Percentiles rank a stretch among this genome's conserved stretches.
Conservation (phyloP, 2,329 filamentous ascomycete species). For the Raffaelea deltoideospora region DNA sequence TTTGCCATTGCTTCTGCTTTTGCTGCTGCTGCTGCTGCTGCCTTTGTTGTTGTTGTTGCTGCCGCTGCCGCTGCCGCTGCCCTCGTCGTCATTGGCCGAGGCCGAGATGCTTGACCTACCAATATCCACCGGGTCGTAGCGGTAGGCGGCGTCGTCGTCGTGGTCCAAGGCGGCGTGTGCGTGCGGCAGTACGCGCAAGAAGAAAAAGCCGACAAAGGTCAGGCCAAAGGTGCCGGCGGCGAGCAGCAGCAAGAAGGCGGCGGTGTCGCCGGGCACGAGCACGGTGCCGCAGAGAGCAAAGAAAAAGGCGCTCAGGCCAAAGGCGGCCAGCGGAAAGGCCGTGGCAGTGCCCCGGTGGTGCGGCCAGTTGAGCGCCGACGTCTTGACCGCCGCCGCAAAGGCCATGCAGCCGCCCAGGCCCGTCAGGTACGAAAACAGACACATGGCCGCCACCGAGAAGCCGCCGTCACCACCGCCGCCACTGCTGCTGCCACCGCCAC, state of each 20-base stretch:
- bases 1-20: background rate
- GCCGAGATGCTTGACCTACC: conserved; percentile 26
- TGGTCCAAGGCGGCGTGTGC: conserved; percentile 27
- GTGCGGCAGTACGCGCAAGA: conserved; percentile 59
- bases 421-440: conserved; percentile 72
- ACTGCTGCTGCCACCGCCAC: no score
- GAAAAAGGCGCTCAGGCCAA: conserved; percentile 91
- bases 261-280: conserved; percentile 70
- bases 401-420: conserved; percentile 81
- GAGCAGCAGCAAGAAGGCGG: conserved; percentile 65
- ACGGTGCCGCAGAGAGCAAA: conserved; percentile 70
- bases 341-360: conserved; percentile 84
- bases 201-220: conserved; percentile 66
- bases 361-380: conserved; percentile 81
- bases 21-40: background rate
- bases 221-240: conserved; percentile 65
- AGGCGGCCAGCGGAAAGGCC: conserved; percentile 81
- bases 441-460: conserved; percentile 49
- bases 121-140: conserved; percentile 22
- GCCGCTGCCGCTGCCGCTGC: background rate
- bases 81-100: conserved; percentile 20
- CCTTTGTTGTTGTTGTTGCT: background rate
- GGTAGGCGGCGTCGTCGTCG: conserved; percentile 13
- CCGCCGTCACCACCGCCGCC: no score
- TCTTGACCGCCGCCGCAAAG: conserved; percentile 79